Evolutionary conservation across 2,329 filamentous ascomycete genomes (phyloP).

Genomic region (Gnomoniopsis sp.): DNA sequence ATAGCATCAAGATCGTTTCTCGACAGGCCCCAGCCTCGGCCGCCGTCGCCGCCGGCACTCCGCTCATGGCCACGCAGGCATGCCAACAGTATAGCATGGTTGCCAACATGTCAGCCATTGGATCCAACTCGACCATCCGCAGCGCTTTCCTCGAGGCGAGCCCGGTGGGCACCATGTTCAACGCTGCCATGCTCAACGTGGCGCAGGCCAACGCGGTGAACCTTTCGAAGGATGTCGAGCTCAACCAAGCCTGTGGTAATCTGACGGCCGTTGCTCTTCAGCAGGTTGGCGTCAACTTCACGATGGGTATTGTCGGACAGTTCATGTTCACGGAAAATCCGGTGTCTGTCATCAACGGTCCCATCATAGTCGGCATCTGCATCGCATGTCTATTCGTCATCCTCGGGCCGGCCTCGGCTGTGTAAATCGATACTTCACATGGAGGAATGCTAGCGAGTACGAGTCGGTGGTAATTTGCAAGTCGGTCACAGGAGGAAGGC

Average conservation of each 20-base stretch:
- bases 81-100: constrained; percentile 41
- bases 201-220: constrained; percentile 16
- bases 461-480: too few relatives aligned
- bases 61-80: background rate
- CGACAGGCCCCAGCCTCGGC: constrained; percentile 2
- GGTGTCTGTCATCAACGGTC: background rate
- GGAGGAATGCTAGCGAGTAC: background rate
- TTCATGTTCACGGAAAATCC: constrained; percentile 19
- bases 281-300: constrained; percentile 42
- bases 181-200: constrained; percentile 37
- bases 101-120: constrained; percentile 45
- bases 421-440: background rate
- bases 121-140: constrained; percentile 41
- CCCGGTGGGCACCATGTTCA: constrained; percentile 35
- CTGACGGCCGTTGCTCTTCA: constrained; percentile 39
- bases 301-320: constrained; percentile 35
- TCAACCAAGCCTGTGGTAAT: constrained; percentile 45
- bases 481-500: too few relatives aligned
- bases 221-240: constrained; percentile 34
- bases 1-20: constrained; percentile 6
- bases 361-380: background rate
- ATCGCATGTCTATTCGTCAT: constrained; percentile 2
- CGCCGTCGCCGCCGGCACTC: background rate
- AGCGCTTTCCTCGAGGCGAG: constrained; percentile 42
- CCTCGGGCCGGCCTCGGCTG: background rate